Percentiles rank a stretch among this genome's conserved stretches.
phyloP scores from a whole-genome alignment of 2,329 filamentous ascomycete genomes.

The Fonsecaea pedrosoi region DNA sequence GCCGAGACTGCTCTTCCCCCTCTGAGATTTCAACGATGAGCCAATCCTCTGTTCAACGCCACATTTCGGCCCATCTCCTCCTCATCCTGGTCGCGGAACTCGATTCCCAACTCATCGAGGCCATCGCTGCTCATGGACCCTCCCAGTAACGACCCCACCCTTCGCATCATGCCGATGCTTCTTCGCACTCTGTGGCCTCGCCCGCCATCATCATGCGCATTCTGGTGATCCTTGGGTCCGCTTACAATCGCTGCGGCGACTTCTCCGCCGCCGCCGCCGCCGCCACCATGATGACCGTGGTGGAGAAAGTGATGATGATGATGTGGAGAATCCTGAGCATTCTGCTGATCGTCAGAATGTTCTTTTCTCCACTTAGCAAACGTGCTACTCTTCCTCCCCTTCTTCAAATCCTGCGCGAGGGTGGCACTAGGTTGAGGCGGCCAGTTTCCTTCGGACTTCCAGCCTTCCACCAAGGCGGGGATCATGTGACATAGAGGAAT shows the following conservation, averaged over 20 bases:
- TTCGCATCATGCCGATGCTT: constrained; percentile 35
- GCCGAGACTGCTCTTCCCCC: neutral
- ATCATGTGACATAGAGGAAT: constrained; percentile 86
- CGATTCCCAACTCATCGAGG: constrained; percentile 32
- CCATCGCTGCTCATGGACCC: constrained; percentile 22
- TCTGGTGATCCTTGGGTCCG: neutral
- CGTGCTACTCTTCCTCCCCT: constrained; percentile 27
- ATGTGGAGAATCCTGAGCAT: neutral
- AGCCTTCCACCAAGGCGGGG: constrained; percentile 80
- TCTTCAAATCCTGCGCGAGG: constrained; percentile 24
- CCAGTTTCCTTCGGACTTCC: constrained; percentile 95
- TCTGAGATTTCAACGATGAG: neutral
- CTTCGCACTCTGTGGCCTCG: constrained; percentile 19
- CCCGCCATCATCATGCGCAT: neutral
- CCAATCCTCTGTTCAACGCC: constrained; percentile 27
- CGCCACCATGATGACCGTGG: neutral
- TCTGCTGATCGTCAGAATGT: constrained; percentile 11
- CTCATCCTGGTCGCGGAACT: constrained; percentile 33
- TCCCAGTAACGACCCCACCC: constrained; percentile 17
- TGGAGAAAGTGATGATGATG: constrained; percentile 12
- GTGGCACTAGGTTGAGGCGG: constrained; percentile 63
- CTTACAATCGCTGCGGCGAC: constrained; percentile 4
- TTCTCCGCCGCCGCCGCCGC: neutral
- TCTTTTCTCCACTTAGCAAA: constrained; percentile 34
- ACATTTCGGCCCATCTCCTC: constrained; percentile 29